Evolutionary conservation across 2,329 filamentous ascomycete genomes (phyloP), one percentile per base, ranked within the genome.

Genomic region (Tolypocladium nubicola): DNA sequence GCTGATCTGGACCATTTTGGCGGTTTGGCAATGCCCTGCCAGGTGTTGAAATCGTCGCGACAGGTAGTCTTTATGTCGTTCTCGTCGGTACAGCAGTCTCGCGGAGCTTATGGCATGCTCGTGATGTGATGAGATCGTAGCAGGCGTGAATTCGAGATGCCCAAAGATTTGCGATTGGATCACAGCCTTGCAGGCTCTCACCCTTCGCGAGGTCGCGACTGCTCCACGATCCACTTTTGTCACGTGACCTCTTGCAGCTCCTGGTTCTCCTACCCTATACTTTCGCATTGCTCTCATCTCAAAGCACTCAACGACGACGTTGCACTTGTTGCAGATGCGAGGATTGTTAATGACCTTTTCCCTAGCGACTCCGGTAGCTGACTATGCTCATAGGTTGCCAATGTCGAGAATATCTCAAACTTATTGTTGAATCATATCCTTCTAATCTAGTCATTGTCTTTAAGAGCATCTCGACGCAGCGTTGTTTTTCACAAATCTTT

Each of bases 1-100:
- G 78, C 89, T 95, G 75, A 94, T 91, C 73, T 91, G 87, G 66
- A 93, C 89, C 88, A 92, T 93, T 65, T 69, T 79, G 71, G 66
- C 70, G 68, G 68, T 67, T 53, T 62, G 66, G 60, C 61, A 52
- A 60, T 19, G 40, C 53, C 39, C 26, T 47, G 39, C 40, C 40
- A 23, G 10, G 21, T n/a, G 38, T 19, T 21, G 21, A 16, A 33
- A 23, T 53, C 19, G 37, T 30, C 33, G 57, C 59, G 62, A 54
- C 62, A 60, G 16, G 56, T 39, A n/a, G 49, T 38, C 50, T 23
- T 30, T 43, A 30, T 40, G 39, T 53, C 30, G n/a, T 39, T 16
- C n/a, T 21, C 19, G 30, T 52, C 30, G 47, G 19, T 50, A 10
- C 9, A 50, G 19, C 19, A 21, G 47, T 13, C 47, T 14, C 43